These are phyloP conservation scores for Fusarium algeriense DNA, from an alignment of 2,329 filamentous ascomycete species.

Conservation along the genomic window DNA sequence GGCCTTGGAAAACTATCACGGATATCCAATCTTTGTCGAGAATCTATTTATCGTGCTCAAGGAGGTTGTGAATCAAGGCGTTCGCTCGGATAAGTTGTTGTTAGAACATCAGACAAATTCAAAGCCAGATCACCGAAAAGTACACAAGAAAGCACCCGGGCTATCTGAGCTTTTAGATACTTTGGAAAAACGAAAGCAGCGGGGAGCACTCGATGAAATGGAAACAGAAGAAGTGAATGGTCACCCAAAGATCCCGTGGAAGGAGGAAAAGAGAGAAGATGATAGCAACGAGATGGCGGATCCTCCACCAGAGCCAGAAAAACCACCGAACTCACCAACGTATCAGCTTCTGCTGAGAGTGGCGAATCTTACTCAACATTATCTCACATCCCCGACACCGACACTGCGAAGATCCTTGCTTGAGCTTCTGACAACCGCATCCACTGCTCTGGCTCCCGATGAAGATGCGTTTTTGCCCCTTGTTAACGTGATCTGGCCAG, in stretches of 20 bases:
- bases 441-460: slow-evolving; percentile 77
- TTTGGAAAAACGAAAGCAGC: slow-evolving; percentile 66
- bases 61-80: slow-evolving; percentile 85
- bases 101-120: slow-evolving; percentile 56
- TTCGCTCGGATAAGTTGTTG: slow-evolving; percentile 67
- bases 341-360: slow-evolving; percentile 87
- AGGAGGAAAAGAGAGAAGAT: slow-evolving; percentile 51
- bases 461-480: slow-evolving; percentile 89
- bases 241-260: slow-evolving; percentile 55
- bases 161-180: slow-evolving; percentile 65
- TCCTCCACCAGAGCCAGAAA: slow-evolving; percentile 59
- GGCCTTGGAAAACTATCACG: slow-evolving; percentile 94
- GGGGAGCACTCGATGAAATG: slow-evolving; percentile 52
- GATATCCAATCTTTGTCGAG: slow-evolving; percentile 88
- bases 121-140: slow-evolving; percentile 59
- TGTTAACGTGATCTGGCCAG: slow-evolving; percentile 91
- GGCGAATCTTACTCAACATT: slow-evolving; percentile 85
- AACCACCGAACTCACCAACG: slow-evolving; percentile 78
- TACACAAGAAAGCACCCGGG: slow-evolving; percentile 47
- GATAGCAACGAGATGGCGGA: slow-evolving; percentile 53
- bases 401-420: slow-evolving; percentile 83
- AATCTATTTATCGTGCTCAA: slow-evolving; percentile 84
- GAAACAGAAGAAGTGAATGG: slow-evolving; percentile 47
- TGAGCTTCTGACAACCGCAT: slow-evolving; percentile 78
- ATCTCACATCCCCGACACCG: slow-evolving; percentile 87